Conservation (phyloP, 768 basidiomycete species). For the Lactarius quietus region DNA sequence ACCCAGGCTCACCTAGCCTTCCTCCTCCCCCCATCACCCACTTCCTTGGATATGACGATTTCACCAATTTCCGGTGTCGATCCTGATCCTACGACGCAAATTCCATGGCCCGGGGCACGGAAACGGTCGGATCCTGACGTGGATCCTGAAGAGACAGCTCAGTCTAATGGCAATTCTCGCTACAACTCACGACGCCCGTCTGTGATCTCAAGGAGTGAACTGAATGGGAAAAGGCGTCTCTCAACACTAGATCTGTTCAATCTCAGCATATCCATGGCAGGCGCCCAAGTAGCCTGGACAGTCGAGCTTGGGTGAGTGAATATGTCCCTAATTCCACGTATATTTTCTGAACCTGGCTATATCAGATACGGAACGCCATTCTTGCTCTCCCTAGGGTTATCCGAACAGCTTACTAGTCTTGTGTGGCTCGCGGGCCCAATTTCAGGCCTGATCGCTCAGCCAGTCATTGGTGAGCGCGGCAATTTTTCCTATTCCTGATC, state of each 20-base stretch:
- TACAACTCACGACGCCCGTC: slow-evolving; percentile 7
- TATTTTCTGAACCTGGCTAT: slow-evolving; percentile 17
- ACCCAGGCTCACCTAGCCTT: neutral
- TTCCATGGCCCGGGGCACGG: slow-evolving; percentile 57
- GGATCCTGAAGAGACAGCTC: neutral
- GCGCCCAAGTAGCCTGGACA: slow-evolving; percentile 94
- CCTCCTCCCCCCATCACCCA: slow-evolving; percentile 1
- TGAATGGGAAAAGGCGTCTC: slow-evolving; percentile 36
- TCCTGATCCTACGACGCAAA: slow-evolving; percentile 76
- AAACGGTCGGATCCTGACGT: slow-evolving; percentile 30
- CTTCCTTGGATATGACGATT: slow-evolving; percentile 49
- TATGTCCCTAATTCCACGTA: neutral
- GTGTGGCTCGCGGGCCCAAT: slow-evolving; percentile 97
- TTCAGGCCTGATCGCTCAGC: slow-evolving; percentile 92
- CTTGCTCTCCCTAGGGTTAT: slow-evolving; percentile 71
- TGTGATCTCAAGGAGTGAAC: slow-evolving; percentile 27
- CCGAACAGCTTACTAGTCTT: slow-evolving; percentile 86
- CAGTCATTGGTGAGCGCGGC: slow-evolving; percentile 78
- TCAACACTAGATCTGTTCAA: slow-evolving; percentile 55
- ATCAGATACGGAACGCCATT: slow-evolving; percentile 93
- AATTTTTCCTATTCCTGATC: neutral
- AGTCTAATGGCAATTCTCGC: neutral
- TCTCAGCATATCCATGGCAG: slow-evolving; percentile 88
- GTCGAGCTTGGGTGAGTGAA: slow-evolving; percentile 81
- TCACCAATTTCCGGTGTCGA: slow-evolving; percentile 50